Percentiles rank a stretch among this genome's conserved stretches.
Evolutionary conservation across 73 alveolate genomes (phyloP).

Genomic region (Paramecium octaurelia): DNA sequence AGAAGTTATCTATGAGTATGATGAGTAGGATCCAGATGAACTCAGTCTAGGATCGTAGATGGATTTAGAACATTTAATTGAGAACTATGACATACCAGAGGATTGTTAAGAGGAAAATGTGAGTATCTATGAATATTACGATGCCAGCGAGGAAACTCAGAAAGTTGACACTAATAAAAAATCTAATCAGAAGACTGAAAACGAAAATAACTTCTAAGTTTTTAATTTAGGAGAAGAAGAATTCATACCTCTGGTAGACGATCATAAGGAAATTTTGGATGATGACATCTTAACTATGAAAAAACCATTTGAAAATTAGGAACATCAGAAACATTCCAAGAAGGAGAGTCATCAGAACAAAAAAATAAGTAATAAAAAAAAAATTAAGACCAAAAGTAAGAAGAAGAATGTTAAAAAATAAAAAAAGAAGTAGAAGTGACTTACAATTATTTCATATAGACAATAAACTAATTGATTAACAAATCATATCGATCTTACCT

Average conservation of each 20-base stretch:
- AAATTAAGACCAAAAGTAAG: background rate
- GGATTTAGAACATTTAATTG: slow-evolving; percentile 1
- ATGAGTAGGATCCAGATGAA: slow-evolving; percentile 5
- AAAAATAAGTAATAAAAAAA: background rate
- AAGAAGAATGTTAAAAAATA: background rate
- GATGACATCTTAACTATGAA: background rate
- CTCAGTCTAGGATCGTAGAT: background rate
- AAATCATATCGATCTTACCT: background rate
- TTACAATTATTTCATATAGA: background rate
- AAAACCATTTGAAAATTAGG: background rate
- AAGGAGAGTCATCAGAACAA: background rate
- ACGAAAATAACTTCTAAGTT: background rate
- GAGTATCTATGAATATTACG: background rate
- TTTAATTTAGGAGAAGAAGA: background rate
- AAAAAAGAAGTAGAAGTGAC: background rate
- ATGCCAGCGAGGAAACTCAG: background rate
- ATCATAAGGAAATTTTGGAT: background rate
- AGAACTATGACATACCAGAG: background rate
- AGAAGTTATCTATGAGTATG: background rate
- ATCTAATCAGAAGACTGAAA: background rate
- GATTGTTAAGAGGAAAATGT: background rate
- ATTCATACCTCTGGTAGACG: background rate
- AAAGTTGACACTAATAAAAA: background rate
- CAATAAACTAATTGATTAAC: background rate
- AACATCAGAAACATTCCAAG: background rate